Conservation (phyloP, 2,329 filamentous ascomycete species). For the Alternaria postmessia region DNA sequence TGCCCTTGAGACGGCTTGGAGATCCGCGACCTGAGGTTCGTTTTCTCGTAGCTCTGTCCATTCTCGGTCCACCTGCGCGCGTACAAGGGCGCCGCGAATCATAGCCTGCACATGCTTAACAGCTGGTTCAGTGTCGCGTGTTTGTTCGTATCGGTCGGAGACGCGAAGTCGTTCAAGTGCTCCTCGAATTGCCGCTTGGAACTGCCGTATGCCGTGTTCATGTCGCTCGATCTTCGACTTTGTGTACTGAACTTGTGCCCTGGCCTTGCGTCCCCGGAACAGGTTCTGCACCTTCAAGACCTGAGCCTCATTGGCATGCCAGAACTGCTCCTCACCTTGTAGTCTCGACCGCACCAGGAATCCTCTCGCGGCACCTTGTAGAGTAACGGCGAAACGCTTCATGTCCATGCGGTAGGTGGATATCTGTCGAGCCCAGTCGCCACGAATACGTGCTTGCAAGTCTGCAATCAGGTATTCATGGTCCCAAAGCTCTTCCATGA, state of each 20-base stretch:
- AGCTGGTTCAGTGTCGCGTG: slow-evolving; percentile 69
- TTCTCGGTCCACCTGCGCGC: slow-evolving; percentile 61
- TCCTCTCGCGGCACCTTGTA: slow-evolving; percentile 82
- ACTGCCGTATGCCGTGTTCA: slow-evolving; percentile 56
- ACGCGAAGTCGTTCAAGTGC: slow-evolving; percentile 54
- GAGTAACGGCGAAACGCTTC: slow-evolving; percentile 77
- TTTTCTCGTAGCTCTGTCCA: slow-evolving; percentile 51
- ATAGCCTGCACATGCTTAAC: slow-evolving; percentile 61
- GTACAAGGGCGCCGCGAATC: slow-evolving; percentile 72
- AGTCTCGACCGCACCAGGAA: slow-evolving; percentile 74
- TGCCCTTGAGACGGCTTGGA: slow-evolving; percentile 56
- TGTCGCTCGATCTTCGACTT: slow-evolving; percentile 59
- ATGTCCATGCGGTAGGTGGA: slow-evolving; percentile 83
- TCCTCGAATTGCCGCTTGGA: slow-evolving; percentile 66
- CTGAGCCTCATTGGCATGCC: slow-evolving; percentile 73
- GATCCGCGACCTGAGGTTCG: slow-evolving; percentile 56
- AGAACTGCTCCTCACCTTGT: slow-evolving; percentile 69
- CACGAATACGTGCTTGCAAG: slow-evolving; percentile 85
- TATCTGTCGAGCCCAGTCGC: slow-evolving; percentile 86
- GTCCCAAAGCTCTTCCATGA: slow-evolving; percentile 92
- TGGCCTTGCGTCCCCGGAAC: slow-evolving; percentile 70
- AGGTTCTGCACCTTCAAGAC: slow-evolving; percentile 84
- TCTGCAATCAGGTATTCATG: slow-evolving; percentile 79
- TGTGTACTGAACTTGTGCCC: slow-evolving; percentile 55
- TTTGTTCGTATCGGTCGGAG: slow-evolving; percentile 65